A percentile compares a stretch with the other conserved stretches of the same genome.
phyloP scores from a whole-genome alignment of 306 rosid genomes.

The Acmispon strigosus region DNA sequence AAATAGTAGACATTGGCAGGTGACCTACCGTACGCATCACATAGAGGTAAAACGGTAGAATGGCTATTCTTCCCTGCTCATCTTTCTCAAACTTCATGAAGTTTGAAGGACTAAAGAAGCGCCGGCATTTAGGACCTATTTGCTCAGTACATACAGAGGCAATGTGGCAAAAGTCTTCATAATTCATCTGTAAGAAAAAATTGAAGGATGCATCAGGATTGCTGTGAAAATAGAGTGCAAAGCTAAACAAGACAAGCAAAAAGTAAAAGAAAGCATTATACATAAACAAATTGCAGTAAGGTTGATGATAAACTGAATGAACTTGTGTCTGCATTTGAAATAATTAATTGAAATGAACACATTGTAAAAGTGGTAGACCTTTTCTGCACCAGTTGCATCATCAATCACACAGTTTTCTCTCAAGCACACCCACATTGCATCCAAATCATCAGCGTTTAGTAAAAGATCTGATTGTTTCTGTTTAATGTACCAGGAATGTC shows the following conservation, averaged over 20 bases:
- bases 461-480: conserved; percentile 99
- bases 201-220: conserved; percentile 20
- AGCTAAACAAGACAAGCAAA: background rate
- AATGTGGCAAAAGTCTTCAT: conserved; percentile 98
- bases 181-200: conserved; percentile 78
- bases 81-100: conserved; percentile 99
- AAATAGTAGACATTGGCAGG: background rate
- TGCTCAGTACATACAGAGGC: conserved; percentile 98
- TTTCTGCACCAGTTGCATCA: conserved; percentile 97
- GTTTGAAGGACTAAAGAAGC: conserved; percentile 98
- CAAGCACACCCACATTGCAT: conserved; percentile 97
- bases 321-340: too few species aligned
- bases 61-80: conserved; percentile 98
- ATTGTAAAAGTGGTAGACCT: conserved; percentile 40
- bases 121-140: conserved; percentile 91
- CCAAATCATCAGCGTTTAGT: conserved; percentile 96
- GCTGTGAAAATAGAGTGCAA: background rate
- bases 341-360: background rate
- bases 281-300: background rate
- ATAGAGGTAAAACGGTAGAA: conserved; percentile 96
- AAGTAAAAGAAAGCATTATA: conserved; percentile 4
- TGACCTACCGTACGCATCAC: conserved; percentile 96
- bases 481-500: conserved; percentile 22
- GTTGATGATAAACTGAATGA: too few species aligned
- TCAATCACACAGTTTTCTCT: conserved; percentile 98